Conservation (phyloP, 108 stramenopile genomes). For the Discostella stelligeroides region DNA sequence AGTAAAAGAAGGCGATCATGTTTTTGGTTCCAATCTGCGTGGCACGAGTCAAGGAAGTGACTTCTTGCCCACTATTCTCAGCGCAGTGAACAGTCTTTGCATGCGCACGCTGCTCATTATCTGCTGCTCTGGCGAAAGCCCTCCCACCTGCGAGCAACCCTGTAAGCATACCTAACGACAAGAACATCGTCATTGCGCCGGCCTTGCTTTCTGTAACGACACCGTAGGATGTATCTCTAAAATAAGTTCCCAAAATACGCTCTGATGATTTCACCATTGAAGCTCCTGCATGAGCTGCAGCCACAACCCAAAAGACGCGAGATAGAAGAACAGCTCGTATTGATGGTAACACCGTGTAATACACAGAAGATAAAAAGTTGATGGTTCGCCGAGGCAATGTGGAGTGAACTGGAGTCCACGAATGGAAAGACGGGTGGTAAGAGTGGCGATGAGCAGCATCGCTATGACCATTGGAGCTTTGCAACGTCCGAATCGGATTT, state of each 20-base stretch:
- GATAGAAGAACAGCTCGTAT: conserved; percentile 57
- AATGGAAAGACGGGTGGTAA: conserved; percentile 12
- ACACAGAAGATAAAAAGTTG: conserved; percentile 15
- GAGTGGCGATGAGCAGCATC: conserved; percentile 6
- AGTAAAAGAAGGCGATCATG: conserved; percentile 71
- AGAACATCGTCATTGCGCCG: conserved; percentile 66
- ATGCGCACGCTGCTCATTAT: conserved; percentile 41
- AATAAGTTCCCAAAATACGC: conserved; percentile 75
- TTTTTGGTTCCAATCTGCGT: conserved; percentile 51
- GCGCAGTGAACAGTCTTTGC: background rate
- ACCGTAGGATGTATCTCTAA: conserved; percentile 67
- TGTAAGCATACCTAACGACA: conserved; percentile 67
- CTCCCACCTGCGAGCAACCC: conserved; percentile 73
- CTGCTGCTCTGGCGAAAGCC: conserved; percentile 56
- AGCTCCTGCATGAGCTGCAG: conserved; percentile 77
- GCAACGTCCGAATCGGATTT: conserved; percentile 64
- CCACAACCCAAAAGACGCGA: conserved; percentile 80
- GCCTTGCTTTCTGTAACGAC: conserved; percentile 60
- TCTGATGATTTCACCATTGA: conserved; percentile 71
- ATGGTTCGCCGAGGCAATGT: conserved; percentile 16
- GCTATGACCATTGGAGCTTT: conserved; percentile 14
- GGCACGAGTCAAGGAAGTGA: conserved; percentile 16
- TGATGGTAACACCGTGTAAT: conserved; percentile 59
- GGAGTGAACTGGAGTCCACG: conserved; percentile 6
- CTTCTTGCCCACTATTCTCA: conserved; percentile 3